Evolutionary conservation across 768 basidiomycete genomes (phyloP).

Genomic region (Termitomyces sp.): DNA sequence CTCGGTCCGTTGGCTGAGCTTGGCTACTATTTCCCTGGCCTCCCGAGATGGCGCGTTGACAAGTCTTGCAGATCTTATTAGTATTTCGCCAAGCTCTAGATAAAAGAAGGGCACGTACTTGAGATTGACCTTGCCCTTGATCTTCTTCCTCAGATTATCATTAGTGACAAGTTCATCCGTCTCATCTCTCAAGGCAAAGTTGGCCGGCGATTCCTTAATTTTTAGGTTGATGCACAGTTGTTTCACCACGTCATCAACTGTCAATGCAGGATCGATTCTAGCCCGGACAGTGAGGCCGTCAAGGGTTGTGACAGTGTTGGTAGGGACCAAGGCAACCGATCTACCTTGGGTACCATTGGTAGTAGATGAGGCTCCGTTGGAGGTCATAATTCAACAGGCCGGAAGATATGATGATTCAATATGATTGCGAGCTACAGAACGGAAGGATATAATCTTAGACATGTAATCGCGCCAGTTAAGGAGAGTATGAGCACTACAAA

Average conservation of each 20-base stretch:
- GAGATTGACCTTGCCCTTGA: slow-evolving; percentile 70
- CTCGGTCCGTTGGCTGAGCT: slow-evolving; percentile 56
- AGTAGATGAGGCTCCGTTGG: slow-evolving; percentile 20
- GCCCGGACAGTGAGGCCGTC: slow-evolving; percentile 74
- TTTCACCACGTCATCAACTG: slow-evolving; percentile 79
- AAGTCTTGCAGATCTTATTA: slow-evolving; percentile 39
- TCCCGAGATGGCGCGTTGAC: slow-evolving; percentile 78
- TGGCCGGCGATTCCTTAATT: slow-evolving; percentile 64
- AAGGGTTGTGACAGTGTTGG: slow-evolving; percentile 77
- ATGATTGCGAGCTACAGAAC: background rate
- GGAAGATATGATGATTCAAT: background rate
- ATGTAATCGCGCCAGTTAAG: background rate
- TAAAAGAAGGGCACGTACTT: slow-evolving; percentile 39
- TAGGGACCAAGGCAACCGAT: slow-evolving; percentile 59
- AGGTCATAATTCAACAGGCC: slow-evolving; percentile 10
- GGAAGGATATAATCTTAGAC: background rate
- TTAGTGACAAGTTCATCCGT: slow-evolving; percentile 81
- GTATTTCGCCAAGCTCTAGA: background rate
- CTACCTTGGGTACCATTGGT: slow-evolving; percentile 34
- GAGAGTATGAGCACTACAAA: background rate
- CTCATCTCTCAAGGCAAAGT: slow-evolving; percentile 80
- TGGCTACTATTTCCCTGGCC: slow-evolving; percentile 70
- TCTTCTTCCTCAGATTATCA: slow-evolving; percentile 80
- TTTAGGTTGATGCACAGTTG: slow-evolving; percentile 80
- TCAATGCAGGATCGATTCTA: slow-evolving; percentile 78